Base-by-base conservation (phyloP, 1,284 basidiomycete genomes). In the Leccinum huronense region DNA sequence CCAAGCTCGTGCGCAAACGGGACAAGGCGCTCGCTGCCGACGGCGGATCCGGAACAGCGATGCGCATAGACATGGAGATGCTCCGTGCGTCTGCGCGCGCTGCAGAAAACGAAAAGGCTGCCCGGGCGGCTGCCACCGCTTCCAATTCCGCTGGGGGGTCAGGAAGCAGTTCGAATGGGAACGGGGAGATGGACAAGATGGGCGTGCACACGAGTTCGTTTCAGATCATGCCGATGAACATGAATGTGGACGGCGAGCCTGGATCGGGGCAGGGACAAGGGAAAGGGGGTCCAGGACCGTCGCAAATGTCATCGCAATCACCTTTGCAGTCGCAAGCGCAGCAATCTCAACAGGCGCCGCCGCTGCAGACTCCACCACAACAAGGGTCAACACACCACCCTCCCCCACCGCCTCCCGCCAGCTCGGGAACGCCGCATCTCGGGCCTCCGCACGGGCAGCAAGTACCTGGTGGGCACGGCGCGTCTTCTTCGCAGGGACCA, bases 1-100 rank as follows among this genome's bases (percentile, higher is more conserved):
- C 89, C 6, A 91, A 91, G 71, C 80, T 92, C 33, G 85, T 89
- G 80, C 84, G 89, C 58, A 90, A 91, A 72, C 81, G 86, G 56
- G 87, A 89, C 56, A 89, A 90, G 71, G 79, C 79, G 8, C 69
- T 80, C 53, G 82, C 80, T 7, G 75, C 80, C n/a, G 84, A 84
- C 57, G 87, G 85, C 65, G 71, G 69, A 2, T 59, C 68, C 3
- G 72, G 63, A 1, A 63, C 65, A 71, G 75, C 80, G 3, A 81
- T 83, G 34, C 81, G 80, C 30, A 90, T 91, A 65, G 88, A 90
- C 71, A 81, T 91, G 73, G 89, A 90, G 68, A 90, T 83, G 53
- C 77, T 91, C 55, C 85, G 89, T 23, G 87, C 87, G 31, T 90
- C 88, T 27, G 85, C 87, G 1, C 79, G 86, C n/a, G 85, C 87